phyloP scores from a whole-genome alignment of 805 yeast species.

The Grigorovia yakushimaensis region DNA sequence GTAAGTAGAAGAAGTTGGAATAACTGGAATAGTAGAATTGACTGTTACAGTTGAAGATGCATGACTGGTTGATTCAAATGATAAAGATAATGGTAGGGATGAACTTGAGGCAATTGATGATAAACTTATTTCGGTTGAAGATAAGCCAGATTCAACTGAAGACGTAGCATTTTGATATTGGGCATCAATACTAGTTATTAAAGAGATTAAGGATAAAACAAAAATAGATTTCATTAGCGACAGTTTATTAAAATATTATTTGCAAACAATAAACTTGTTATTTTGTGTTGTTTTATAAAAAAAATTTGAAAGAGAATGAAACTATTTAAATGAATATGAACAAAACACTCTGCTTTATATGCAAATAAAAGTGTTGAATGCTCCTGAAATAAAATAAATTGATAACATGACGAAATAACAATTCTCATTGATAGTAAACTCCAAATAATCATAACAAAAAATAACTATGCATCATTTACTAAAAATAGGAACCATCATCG shows the following conservation, averaged over 20 bases:
- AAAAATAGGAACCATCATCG: background rate
- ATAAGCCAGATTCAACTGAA: background rate
- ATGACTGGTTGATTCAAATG: background rate
- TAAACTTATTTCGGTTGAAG: background rate
- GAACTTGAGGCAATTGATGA: background rate
- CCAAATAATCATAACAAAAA: no score
- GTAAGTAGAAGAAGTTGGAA: constrained; percentile 4
- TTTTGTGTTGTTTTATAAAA: no score
- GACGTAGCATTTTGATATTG: background rate
- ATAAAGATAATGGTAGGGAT: background rate
- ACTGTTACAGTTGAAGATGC: background rate
- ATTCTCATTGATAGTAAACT: background rate
- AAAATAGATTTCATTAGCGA: background rate
- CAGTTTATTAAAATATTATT: background rate
- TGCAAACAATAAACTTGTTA: no score
- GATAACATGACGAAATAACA: background rate
- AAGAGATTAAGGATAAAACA: background rate
- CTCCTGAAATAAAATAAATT: background rate
- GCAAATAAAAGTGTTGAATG: no score
- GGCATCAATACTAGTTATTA: background rate
- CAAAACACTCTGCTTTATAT: background rate
- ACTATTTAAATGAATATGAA: background rate
- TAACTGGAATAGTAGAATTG: constrained; percentile 4
- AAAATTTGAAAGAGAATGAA: no score
- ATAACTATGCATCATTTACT: background rate